Conservation (phyloP, 768 basidiomycete genomes). For the Tylopilus subfusipes region DNA sequence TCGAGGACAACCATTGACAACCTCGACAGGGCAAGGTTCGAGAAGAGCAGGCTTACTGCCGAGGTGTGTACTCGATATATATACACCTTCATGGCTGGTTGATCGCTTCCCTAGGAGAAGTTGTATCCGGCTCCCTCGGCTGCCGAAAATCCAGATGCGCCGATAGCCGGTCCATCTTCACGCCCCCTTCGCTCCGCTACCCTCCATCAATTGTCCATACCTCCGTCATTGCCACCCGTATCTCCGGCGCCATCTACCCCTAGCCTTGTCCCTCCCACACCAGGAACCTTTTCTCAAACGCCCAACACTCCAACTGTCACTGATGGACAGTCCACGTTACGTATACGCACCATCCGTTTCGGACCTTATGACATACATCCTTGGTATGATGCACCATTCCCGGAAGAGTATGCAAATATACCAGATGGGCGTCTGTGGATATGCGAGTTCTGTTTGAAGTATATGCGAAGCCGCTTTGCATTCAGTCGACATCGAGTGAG, state of each 20-base stretch:
- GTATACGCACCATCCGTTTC: slow-evolving; percentile 87
- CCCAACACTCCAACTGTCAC: slow-evolving; percentile 27
- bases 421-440: slow-evolving; percentile 93
- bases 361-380: slow-evolving; percentile 92
- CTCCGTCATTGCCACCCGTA: slow-evolving; percentile 25
- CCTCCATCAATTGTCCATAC: slow-evolving; percentile 36
- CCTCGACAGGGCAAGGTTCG: slow-evolving; percentile 67
- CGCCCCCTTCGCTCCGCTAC: slow-evolving; percentile 61
- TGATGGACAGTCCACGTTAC: slow-evolving; percentile 39
- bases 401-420: slow-evolving; percentile 91
- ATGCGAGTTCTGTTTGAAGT: slow-evolving; percentile 97
- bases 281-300: slow-evolving; percentile 32
- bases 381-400: slow-evolving; percentile 99
- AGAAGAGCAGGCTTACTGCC: slow-evolving; percentile 63
- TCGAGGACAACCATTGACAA: slow-evolving; percentile 59
- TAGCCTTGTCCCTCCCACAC: slow-evolving; percentile 30
- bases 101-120: slow-evolving; percentile 40
- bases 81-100: neutral
- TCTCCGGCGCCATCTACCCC: slow-evolving; percentile 41
- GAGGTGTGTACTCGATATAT: slow-evolving; percentile 52
- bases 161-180: slow-evolving; percentile 53
- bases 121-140: slow-evolving; percentile 40
- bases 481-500: slow-evolving; percentile 81
- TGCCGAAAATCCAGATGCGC: slow-evolving; percentile 34
- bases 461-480: slow-evolving; percentile 92